Evolutionary conservation across 2,329 filamentous ascomycete genomes (phyloP).

Genomic region (Pseudohalonectria lignicola): DNA sequence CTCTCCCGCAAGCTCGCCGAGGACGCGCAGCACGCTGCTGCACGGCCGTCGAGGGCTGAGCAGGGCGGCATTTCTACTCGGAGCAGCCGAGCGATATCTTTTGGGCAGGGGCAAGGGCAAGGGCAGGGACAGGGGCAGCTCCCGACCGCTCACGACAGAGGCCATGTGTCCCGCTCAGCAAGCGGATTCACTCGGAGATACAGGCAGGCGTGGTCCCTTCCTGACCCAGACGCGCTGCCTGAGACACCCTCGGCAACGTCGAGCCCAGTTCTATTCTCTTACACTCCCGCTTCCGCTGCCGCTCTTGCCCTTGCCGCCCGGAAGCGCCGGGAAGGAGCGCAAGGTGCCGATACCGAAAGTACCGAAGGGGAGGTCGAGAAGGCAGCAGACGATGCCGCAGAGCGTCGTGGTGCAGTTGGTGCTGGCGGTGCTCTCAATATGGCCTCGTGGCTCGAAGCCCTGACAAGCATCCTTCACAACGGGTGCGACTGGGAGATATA

Average conservation of each 20-base stretch:
- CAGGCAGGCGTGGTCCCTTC: conserved; percentile 46
- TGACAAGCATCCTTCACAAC: conserved; percentile 62
- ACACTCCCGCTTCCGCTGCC: background rate
- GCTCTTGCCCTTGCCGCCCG: no score
- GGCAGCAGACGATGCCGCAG: background rate
- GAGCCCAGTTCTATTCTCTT: conserved; percentile 40
- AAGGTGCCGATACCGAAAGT: no score
- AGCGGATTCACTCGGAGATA: conserved; percentile 16
- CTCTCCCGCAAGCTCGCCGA: conserved; percentile 38
- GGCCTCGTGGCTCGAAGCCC: conserved; percentile 63
- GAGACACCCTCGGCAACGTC: conserved; percentile 30
- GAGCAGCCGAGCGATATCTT: conserved; percentile 38
- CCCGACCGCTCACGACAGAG: background rate
- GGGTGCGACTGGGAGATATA: conserved; percentile 86
- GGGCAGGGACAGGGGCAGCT: no score
- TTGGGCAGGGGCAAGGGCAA: conserved; percentile 35
- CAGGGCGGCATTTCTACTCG: conserved; percentile 24
- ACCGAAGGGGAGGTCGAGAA: no score
- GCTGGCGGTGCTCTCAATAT: conserved; percentile 37
- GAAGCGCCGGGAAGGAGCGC: no score
- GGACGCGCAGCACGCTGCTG: conserved; percentile 36
- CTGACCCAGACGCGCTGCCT: conserved; percentile 45
- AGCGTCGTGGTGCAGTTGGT: no score
- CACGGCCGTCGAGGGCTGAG: conserved; percentile 32
- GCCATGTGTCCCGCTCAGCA: background rate